Conservation (phyloP, 352 stramenopile species). For the Aphanomyces euteiches region DNA sequence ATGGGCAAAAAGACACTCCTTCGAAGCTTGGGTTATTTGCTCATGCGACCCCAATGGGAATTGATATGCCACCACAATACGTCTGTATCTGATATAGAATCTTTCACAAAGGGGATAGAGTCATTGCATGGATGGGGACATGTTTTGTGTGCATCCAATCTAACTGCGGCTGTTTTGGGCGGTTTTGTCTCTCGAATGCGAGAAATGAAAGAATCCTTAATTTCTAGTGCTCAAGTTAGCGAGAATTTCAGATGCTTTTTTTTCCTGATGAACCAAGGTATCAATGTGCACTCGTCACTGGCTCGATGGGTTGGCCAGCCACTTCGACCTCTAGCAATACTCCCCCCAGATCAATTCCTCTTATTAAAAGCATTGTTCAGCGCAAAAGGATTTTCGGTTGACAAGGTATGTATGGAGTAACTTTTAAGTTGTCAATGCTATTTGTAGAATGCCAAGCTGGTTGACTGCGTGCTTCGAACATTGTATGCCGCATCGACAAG, state of each 20-base stretch:
- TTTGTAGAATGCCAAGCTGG: background rate
- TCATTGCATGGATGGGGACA: conserved; percentile 5
- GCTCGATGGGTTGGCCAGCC: conserved; percentile 2
- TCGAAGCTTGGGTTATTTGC: background rate
- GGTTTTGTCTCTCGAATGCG: background rate
- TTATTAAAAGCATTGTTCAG: background rate
- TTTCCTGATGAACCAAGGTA: background rate
- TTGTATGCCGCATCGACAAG: background rate
- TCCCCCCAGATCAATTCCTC: background rate
- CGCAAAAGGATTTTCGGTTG: conserved; percentile 4
- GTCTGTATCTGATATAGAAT: background rate
- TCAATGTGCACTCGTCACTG: background rate
- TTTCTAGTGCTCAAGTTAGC: no score
- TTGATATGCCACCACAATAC: background rate
- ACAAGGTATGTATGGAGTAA: conserved; percentile 6
- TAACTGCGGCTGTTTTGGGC: background rate
- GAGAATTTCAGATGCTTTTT: background rate
- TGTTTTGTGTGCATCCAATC: background rate
- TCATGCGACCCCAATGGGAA: conserved; percentile 9
- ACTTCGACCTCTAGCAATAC: conserved; percentile 6
- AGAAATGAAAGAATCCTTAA: background rate
- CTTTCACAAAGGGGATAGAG: background rate
- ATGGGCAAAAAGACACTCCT: conserved; percentile 15
- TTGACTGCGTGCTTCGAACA: background rate
- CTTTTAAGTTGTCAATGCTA: background rate